phyloP scores from a whole-genome alignment of 148 eudicot species.

The Nyssa sinensis region DNA sequence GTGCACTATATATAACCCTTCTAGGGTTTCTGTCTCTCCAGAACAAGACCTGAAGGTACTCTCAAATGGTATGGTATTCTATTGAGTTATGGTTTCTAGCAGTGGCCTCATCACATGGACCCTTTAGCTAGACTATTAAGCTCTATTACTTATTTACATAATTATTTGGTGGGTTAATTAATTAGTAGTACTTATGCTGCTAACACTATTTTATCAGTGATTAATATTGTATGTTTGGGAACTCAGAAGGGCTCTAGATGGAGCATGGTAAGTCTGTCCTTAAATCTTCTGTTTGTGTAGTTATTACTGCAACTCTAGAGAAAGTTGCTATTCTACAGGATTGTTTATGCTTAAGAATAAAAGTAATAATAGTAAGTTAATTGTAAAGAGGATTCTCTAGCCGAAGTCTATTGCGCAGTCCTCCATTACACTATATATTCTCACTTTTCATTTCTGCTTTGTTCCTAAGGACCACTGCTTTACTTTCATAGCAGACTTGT shows the following conservation, averaged over 20 bases:
- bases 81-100: background rate
- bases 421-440: background rate
- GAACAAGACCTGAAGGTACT: background rate
- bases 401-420: background rate
- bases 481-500: background rate
- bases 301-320: background rate
- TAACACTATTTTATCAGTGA: background rate
- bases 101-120: constrained; percentile 1
- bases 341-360: constrained; percentile 9
- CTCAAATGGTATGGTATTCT: background rate
- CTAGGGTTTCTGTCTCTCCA: constrained; percentile 23
- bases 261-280: background rate
- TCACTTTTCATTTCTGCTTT: constrained; percentile 14
- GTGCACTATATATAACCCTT: background rate
- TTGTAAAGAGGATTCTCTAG: constrained; percentile 20
- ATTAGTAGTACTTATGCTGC: constrained; percentile 5
- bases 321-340: constrained; percentile 5
- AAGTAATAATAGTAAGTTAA: background rate
- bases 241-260: background rate
- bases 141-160: background rate
- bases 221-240: background rate
- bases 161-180: constrained; percentile 3
- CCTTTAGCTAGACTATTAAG: constrained; percentile 4
- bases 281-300: background rate
- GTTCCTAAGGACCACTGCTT: constrained; percentile 16